These are phyloP conservation scores for Pochonia chlamydosporia DNA, from an alignment of 2,329 filamentous ascomycete species.

Conservation along the genomic window DNA sequence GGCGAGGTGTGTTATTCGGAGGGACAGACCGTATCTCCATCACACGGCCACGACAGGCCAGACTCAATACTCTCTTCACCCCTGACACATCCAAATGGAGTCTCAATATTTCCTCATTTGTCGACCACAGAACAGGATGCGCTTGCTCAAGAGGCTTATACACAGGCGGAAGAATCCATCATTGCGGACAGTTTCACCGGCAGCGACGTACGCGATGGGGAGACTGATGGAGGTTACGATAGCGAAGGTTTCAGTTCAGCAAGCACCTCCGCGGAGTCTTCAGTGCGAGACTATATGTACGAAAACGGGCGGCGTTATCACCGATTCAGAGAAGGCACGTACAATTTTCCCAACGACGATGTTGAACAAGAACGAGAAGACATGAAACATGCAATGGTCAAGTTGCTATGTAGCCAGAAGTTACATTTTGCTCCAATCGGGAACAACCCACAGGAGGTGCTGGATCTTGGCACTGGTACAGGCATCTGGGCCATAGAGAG, in stretches of 20 bases:
- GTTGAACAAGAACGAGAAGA: slow-evolving; percentile 53
- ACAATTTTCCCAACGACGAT: slow-evolving; percentile 57
- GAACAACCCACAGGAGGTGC: slow-evolving; percentile 39
- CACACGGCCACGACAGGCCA: slow-evolving; percentile 7
- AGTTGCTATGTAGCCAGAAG: slow-evolving; percentile 39
- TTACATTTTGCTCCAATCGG: slow-evolving; percentile 48
- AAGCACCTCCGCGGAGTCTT: slow-evolving; percentile 32
- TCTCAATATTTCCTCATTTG: slow-evolving; percentile 29
- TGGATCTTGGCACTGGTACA: slow-evolving; percentile 55
- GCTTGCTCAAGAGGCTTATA: slow-evolving; percentile 29
- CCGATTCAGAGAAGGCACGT: slow-evolving; percentile 45
- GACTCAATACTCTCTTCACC: slow-evolving; percentile 19
- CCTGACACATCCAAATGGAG: slow-evolving; percentile 32
- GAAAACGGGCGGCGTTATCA: slow-evolving; percentile 58
- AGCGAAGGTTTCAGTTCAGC: slow-evolving; percentile 29
- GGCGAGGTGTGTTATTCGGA: neutral
- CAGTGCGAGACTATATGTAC: slow-evolving; percentile 43
- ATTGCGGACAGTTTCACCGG: slow-evolving; percentile 27
- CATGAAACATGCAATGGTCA: slow-evolving; percentile 49
- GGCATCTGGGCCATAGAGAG: slow-evolving; percentile 55
- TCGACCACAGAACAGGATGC: slow-evolving; percentile 28
- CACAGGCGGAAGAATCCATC: slow-evolving; percentile 30
- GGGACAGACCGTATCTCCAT: neutral
- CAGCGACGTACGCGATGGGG: slow-evolving; percentile 12
- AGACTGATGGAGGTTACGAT: slow-evolving; percentile 31